Evolutionary conservation across 352 stramenopile species (phyloP), one percentile per base, ranked within the genome.

Genomic region (Phytophthora pisi): DNA sequence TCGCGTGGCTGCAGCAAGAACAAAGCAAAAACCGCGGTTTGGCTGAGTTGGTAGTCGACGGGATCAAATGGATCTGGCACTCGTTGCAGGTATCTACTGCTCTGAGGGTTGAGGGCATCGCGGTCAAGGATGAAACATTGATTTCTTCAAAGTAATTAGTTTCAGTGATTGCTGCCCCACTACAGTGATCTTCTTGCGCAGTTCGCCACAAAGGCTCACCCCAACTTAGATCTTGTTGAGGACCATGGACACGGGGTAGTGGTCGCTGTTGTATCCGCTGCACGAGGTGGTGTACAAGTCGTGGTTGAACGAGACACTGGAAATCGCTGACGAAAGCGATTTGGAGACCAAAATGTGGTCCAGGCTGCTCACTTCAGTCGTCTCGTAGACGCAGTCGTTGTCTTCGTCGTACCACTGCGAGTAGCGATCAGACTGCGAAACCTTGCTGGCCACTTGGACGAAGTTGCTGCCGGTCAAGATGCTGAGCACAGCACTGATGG

Each of bases 1-100:
- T 28, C 6, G 38, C 10, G 20, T 60, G 54, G 54, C n/a, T 61
- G 54, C 24, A 52, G 16, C 16, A 52, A 42, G 24, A 28, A 20
- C 30, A 30, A 18, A n/a, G 18, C 8, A 26, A 49, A 57, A 28
- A 20, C 23, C 10, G 34, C 26, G 7, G 34, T 20, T 40, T 53
- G 24, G 8, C 31, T 2, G 18, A 34, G 9, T 3, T 51, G 13
- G 4, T 61, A 9, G 26, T 30, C 8, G 40, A 51, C 13, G 15
- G 38, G 40, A 30, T 52, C 8, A 13, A 52, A 30, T 61, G 40
- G 54, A 36, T 61, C 16, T 28, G 31, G 15, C 15, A 28, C 7
- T 45, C 11, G 11, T 34, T 54, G 18, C 15, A 45, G 5, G 26
- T 31, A 3, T 18, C 26, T 15, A 24, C 16, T 24, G n/a, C 5